These are phyloP conservation scores for Halenospora varia DNA, from an alignment of 495 filamentous ascomycete genomes.

Conservation along the genomic window DNA sequence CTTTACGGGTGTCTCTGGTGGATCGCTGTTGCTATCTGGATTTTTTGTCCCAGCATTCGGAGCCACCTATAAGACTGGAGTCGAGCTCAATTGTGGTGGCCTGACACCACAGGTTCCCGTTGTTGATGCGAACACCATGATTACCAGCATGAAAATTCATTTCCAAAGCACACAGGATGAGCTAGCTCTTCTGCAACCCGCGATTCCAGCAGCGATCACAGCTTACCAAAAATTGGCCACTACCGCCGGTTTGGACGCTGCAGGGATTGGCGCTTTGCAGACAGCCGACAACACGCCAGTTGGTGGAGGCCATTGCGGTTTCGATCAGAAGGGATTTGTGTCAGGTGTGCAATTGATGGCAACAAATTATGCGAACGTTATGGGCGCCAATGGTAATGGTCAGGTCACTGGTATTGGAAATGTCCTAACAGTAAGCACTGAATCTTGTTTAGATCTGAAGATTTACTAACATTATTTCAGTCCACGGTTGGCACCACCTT, in stretches of 20 bases:
- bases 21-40: slow-evolving; percentile 39
- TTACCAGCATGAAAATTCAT: slow-evolving; percentile 36
- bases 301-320: slow-evolving; percentile 44
- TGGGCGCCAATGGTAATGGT: slow-evolving; percentile 38
- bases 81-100: slow-evolving; percentile 45
- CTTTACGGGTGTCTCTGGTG: slow-evolving; percentile 46
- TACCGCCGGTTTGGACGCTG: slow-evolving; percentile 29
- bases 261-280: slow-evolving; percentile 37
- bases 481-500: slow-evolving; percentile 1
- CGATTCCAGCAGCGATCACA: slow-evolving; percentile 39
- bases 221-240: slow-evolving; percentile 42
- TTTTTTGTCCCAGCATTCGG: slow-evolving; percentile 47
- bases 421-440: slow-evolving; percentile 28
- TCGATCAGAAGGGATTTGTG: slow-evolving; percentile 43
- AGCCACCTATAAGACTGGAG: slow-evolving; percentile 36
- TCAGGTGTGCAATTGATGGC: slow-evolving; percentile 45
- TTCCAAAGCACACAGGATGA: slow-evolving; percentile 47
- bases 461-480: background rate
- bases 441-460: background rate
- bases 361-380: slow-evolving; percentile 38
- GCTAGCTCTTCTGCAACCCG: slow-evolving; percentile 35
- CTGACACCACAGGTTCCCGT: slow-evolving; percentile 42
- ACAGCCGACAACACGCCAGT: slow-evolving; percentile 44
- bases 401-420: slow-evolving; percentile 39
- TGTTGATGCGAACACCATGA: slow-evolving; percentile 29